Conservation (phyloP, 176 grass and related monocot genomes). For the Hyparrhenia diplandra region DNA sequence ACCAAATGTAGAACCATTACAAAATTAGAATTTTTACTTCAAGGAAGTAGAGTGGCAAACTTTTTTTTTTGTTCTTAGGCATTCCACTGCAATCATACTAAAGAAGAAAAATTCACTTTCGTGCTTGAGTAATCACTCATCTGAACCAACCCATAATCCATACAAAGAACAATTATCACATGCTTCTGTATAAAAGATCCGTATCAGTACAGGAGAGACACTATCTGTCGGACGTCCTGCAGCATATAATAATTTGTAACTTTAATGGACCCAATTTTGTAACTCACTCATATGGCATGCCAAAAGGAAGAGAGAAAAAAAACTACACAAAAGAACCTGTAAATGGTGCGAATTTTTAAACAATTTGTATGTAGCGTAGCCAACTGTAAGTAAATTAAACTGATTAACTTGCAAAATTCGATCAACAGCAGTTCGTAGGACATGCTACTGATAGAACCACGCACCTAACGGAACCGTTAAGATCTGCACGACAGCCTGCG, state of each 20-base stretch:
- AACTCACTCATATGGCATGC: background rate
- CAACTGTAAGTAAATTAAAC: background rate
- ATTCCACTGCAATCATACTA: background rate
- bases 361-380: background rate
- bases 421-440: background rate
- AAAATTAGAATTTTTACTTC: background rate
- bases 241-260: background rate
- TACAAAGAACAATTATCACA: background rate
- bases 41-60: background rate
- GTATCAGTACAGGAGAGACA: background rate
- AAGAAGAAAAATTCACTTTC: background rate
- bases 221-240: background rate
- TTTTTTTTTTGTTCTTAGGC: too few species aligned
- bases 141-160: background rate
- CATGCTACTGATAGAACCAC: background rate
- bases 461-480: background rate
- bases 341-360: background rate
- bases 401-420: background rate
- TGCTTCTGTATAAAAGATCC: background rate
- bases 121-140: background rate
- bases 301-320: background rate
- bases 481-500: background rate
- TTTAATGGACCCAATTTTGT: background rate
- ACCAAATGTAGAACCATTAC: background rate
- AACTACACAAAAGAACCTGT: background rate